Conservation (phyloP, 176 grass and related monocot species). For the Eleusine coracana region DNA sequence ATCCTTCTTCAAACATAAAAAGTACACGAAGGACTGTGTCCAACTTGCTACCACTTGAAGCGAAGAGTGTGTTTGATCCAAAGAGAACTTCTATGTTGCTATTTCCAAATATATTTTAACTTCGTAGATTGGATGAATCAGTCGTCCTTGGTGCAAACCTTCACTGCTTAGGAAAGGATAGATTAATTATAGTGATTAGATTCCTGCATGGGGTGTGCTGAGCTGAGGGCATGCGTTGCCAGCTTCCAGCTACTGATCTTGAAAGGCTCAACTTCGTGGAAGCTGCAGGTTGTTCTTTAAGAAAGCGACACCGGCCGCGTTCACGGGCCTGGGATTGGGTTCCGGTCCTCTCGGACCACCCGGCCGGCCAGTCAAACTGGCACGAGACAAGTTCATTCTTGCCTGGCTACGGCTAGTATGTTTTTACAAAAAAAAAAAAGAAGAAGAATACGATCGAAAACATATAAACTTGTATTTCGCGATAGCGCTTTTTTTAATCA, state of each 20-base stretch:
- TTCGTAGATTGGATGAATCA: not conserved
- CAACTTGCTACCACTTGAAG: not conserved
- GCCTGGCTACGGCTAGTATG: not conserved
- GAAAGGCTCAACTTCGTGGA: slow-evolving; percentile 41
- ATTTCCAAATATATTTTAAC: not conserved
- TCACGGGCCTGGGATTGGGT: slow-evolving; percentile 40
- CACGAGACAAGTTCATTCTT: not conserved
- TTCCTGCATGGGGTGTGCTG: slow-evolving; percentile 10
- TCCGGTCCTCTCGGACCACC: slow-evolving; percentile 20
- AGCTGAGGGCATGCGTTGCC: not conserved
- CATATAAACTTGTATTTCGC: not conserved
- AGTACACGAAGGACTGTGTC: not conserved
- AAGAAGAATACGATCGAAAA: not conserved
- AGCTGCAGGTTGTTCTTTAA: slow-evolving; percentile 24
- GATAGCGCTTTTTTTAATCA: not conserved
- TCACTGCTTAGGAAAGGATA: not conserved
- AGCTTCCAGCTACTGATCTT: slow-evolving; percentile 35
- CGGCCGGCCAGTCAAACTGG: not conserved
- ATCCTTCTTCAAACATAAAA: not conserved
- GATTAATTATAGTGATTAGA: slow-evolving; percentile 4
- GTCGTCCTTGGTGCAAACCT: not conserved
- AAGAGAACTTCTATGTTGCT: not conserved
- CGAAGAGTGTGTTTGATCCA: not conserved
- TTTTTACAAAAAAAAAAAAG: not conserved
- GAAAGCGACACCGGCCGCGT: slow-evolving; percentile 25